Evolutionary conservation across 352 stramenopile species (phyloP).

Genomic region (Phytophthora tentaculata): DNA sequence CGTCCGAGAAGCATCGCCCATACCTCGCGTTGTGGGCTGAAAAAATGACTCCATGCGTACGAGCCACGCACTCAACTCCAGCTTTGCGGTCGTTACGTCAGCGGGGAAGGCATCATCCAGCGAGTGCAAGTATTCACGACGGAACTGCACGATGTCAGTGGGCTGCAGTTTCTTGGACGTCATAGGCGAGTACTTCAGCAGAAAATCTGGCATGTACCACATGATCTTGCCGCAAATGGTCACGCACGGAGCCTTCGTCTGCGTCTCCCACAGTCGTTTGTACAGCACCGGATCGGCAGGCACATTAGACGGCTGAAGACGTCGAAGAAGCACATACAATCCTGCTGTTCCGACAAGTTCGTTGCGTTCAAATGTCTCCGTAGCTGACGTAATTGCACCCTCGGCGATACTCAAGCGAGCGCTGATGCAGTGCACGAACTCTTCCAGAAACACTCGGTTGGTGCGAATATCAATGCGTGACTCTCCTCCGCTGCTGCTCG

Average conservation of each 20-base stretch:
- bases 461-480: constrained; percentile 83
- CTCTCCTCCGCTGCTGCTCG: constrained; percentile 71
- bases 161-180: constrained; percentile 87
- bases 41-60: constrained; percentile 91
- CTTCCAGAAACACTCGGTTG: constrained; percentile 87
- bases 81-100: constrained; percentile 79
- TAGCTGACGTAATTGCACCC: constrained; percentile 78
- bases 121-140: constrained; percentile 79
- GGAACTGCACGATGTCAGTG: constrained; percentile 76
- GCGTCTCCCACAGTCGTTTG: constrained; percentile 91
- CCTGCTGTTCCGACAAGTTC: constrained; percentile 89
- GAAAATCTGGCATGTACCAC: constrained; percentile 89
- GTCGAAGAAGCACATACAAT: constrained; percentile 90
- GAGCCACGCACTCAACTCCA: constrained; percentile 86
- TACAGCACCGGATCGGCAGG: constrained; percentile 90
- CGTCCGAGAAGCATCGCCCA: constrained; percentile 73
- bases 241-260: constrained; percentile 83
- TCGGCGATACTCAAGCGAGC: constrained; percentile 67
- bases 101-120: constrained; percentile 81
- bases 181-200: constrained; percentile 85
- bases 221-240: constrained; percentile 86
- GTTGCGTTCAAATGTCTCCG: constrained; percentile 90
- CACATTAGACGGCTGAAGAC: constrained; percentile 83
- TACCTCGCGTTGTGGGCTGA: constrained; percentile 77
- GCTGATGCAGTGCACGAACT: constrained; percentile 88